These are phyloP conservation scores for Casuarina cunninghamiana DNA, from an alignment of 306 rosid species.

Conservation along the genomic window DNA sequence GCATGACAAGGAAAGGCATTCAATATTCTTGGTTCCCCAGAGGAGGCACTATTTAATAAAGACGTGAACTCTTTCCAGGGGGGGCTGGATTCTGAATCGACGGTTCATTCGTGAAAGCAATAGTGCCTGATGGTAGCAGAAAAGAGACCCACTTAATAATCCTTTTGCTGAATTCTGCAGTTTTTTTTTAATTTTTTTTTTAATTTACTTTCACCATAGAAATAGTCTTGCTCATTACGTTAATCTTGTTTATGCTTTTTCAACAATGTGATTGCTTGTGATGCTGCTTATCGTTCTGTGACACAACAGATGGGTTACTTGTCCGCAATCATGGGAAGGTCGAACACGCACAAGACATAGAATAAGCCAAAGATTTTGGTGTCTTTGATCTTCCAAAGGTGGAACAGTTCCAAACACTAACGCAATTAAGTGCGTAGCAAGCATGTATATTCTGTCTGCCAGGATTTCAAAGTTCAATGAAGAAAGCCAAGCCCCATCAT, in stretches of 20 bases:
- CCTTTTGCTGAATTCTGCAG: not conserved
- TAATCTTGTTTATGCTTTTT: not conserved
- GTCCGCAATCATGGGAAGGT: constrained; percentile 22
- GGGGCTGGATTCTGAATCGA: not conserved
- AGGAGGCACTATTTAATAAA: not conserved
- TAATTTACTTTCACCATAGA: not conserved
- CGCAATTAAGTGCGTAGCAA: constrained; percentile 25
- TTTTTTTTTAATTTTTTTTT: too few relatives aligned
- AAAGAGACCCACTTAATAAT: too few relatives aligned
- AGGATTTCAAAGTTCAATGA: constrained; percentile 7
- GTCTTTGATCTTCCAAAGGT: constrained; percentile 6
- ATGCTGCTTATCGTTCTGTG: constrained; percentile 21
- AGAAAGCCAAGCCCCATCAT: not conserved
- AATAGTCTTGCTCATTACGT: not conserved
- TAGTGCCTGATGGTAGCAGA: not conserved
- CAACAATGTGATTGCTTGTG: not conserved
- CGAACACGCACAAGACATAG: constrained; percentile 6
- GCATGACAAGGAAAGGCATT: not conserved
- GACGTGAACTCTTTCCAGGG: not conserved
- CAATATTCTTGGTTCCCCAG: not conserved
- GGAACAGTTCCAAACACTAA: constrained; percentile 5
- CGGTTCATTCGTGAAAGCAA: not conserved
- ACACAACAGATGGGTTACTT: constrained; percentile 17
- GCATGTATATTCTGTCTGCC: constrained; percentile 24
- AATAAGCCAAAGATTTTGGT: constrained; percentile 17